Conservation (phyloP, 1,284 basidiomycete species). For the Rugosomyces carneus region DNA sequence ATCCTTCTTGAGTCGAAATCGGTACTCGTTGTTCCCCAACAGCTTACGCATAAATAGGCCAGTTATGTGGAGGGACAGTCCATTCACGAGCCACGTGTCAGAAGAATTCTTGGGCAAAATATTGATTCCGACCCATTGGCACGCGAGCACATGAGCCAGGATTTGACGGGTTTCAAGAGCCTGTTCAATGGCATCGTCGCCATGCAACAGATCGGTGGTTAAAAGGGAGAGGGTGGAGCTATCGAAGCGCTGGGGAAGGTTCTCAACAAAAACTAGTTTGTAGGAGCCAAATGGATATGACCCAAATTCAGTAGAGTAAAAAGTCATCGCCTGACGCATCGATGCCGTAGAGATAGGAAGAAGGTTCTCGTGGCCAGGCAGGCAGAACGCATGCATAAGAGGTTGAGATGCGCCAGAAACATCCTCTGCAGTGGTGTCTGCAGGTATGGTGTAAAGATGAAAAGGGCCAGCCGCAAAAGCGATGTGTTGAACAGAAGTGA, state of each 20-base stretch:
- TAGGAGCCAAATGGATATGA: conserved; percentile 96
- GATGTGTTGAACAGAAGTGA: conserved; percentile 93
- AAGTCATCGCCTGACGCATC: conserved; percentile 86
- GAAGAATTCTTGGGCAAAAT: conserved; percentile 94
- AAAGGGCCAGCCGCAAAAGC: conserved; percentile 96
- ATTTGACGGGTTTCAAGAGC: conserved; percentile 87
- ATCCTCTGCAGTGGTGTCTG: conserved; percentile 51
- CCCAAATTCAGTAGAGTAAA: conserved; percentile 88
- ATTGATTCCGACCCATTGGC: conserved; percentile 97
- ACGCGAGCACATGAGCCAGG: conserved; percentile 84
- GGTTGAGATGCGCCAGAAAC: conserved; percentile 69
- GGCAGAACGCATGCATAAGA: conserved; percentile 89
- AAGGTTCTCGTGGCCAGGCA: conserved; percentile 80
- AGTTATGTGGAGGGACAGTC: conserved; percentile 87
- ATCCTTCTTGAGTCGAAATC: conserved; percentile 93
- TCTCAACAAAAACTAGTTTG: conserved; percentile 95
- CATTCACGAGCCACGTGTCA: conserved; percentile 95
- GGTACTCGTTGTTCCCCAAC: conserved; percentile 96
- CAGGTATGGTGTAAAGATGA: conserved; percentile 68
- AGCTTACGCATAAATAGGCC: conserved; percentile 84
- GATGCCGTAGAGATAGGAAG: conserved; percentile 68
- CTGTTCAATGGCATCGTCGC: conserved; percentile 89
- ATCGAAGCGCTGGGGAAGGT: conserved; percentile 77
- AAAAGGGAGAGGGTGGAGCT: conserved; percentile 81
- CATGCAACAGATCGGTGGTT: conserved; percentile 81